Evolutionary conservation across 179 eudicot genomes (phyloP), one percentile per base, ranked within the genome.

Genomic region (Spinacia oleracea): DNA sequence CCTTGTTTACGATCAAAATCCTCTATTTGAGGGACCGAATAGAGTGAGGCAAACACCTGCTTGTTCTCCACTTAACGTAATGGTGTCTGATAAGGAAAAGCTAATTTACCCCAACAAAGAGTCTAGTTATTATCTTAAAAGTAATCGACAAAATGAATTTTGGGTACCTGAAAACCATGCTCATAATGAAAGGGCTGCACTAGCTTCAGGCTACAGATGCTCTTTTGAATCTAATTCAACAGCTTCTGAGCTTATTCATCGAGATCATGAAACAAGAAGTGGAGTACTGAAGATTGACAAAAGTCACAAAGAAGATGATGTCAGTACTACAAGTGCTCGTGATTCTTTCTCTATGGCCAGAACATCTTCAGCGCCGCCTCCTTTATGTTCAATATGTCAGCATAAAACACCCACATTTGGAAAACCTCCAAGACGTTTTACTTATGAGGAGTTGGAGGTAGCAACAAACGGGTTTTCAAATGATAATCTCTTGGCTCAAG

Each of bases 361-460:
- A 83, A 86, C 87, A 35, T 86, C 92, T 56, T 91, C 97, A 65
- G 87, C 83, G 11, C 96, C 98, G 72, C 97, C 98, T 68, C 98
- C 97, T 81, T 74, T 94, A 32, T 94, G 97, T 73, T 87, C 96
- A 40, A 51, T 85, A 25, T 92, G 98, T 83, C 93, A 92, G 84
- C 85, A 86, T 83, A 92, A 88, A 79, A 87, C 98, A 77, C 97
- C 98, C 5, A 72, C 83, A 68, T 91, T 92, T 74, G 98, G 97
- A 45, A 88, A 87, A 77, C 98, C 97, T 29, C 94, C 96, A 14
- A 88, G 85, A 68, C 87, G 82, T 46, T 95, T 93, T 70, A 79
- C 63, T 75, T 91, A 85, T 72, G 82, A 85, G 58, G 97, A 93
- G 82, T 83, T 95, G 32, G 82, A 83, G 75, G 93, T 80, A 80